A percentile compares a stretch with the other conserved stretches of the same genome.
Evolutionary conservation across 768 basidiomycete species (phyloP).

Genomic region (Naganishia randhawae): DNA sequence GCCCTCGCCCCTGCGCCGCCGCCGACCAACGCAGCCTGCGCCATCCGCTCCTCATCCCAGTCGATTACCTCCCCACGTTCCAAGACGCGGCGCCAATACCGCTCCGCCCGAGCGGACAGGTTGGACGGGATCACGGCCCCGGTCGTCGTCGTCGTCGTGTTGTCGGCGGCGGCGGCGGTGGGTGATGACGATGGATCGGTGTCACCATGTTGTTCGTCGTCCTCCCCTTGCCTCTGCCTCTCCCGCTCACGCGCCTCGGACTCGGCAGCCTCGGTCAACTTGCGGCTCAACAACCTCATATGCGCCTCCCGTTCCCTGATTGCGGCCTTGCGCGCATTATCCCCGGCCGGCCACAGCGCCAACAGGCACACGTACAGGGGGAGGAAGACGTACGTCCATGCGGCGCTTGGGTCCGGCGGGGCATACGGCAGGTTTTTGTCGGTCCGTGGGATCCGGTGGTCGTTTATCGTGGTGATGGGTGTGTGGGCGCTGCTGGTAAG

Average conservation of each 20-base stretch:
- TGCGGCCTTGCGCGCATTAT: conserved; percentile 1
- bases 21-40: too few relatives aligned
- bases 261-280: conserved; percentile 11
- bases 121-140: conserved; percentile 8
- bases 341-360: conserved; percentile 5
- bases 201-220: neutral
- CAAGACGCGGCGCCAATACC: conserved; percentile 20
- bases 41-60: conserved; percentile 27
- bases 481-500: too few relatives aligned
- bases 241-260: neutral
- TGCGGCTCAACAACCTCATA: conserved; percentile 23
- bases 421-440: conserved; percentile 14
- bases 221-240: neutral
- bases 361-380: conserved; percentile 8
- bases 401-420: neutral
- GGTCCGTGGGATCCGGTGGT: neutral
- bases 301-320: conserved; percentile 24
- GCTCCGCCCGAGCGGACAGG: neutral
- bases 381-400: conserved; percentile 17
- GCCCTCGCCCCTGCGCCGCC: too few relatives aligned
- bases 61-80: conserved; percentile 18
- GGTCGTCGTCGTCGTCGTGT: neutral
- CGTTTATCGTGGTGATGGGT: neutral
- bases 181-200: too few relatives aligned
- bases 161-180: neutral